Base-by-base conservation (phyloP, 192 early-diverging fungal genomes). In the Rhizophagus clarus region DNA sequence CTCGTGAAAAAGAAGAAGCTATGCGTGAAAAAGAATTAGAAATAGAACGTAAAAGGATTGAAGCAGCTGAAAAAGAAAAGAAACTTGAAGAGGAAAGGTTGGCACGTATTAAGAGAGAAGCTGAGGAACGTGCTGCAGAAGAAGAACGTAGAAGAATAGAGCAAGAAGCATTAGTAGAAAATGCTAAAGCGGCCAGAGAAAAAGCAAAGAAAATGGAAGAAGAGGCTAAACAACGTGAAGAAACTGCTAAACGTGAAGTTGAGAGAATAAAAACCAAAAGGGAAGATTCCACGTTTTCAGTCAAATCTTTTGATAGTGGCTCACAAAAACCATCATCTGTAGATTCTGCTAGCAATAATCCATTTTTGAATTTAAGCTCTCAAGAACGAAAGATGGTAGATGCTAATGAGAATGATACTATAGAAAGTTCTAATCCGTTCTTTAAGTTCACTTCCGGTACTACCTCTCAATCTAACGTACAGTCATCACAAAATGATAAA, bases 361-460 rank as follows among this genome's bases (percentile, higher is more conserved):
- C 85, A 72, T 86, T 83, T 79, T 83, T 79, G 26, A 86, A 82
- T 20, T 61, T 81, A 0, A 29, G 42, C 40, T 26, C 64, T 26
- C 64, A 67, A 79, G 63, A 66, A 66, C 6, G 28, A 66, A 45
- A 69, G 67, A 20, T 40, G 1, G n/a, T 24, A 2, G 28, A 79
- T 22, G 10, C 31, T 28, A 11, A 75, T n/a, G 79, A 85, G 29
- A 82, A 34, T 22, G 28, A 28, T 2, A 81, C 67, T 79, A 81
- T 60, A 67, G 80, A 64, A 80, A 84, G 51, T 83, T 85, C 76
- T 34, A 87, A 87, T 82, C 86, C 86, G 11, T 87, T 87, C 69
- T 78, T 75, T 22, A 72, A 82, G 34, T 81, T 82, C 15, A 79
- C 82, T 56, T 79, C 79, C n/a, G 75, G 76, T 22, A 40, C 74